phyloP scores from a whole-genome alignment of 2,329 filamentous ascomycete species.

The Zymoseptoria crescenta region DNA sequence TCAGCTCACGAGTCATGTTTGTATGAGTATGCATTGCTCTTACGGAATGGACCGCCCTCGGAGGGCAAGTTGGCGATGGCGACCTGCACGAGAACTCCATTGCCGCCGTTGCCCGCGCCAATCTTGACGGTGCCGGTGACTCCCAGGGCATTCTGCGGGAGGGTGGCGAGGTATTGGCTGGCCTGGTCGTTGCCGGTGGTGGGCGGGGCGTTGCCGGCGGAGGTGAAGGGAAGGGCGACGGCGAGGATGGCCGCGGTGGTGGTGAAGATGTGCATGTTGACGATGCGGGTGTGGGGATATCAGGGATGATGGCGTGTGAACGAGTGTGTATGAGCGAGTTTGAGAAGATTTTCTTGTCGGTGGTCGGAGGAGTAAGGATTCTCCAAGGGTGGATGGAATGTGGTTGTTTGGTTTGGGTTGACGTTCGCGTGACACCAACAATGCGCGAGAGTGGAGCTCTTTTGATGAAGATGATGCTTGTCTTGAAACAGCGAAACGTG shows the following conservation, averaged over 20 bases:
- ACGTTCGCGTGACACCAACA: background rate
- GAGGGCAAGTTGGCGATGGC: slow-evolving; percentile 35
- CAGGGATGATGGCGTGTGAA: background rate
- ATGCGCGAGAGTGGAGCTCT: background rate
- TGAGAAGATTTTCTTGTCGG: background rate
- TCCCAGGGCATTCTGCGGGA: slow-evolving; percentile 4
- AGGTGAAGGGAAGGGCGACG: background rate
- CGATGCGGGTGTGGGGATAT: background rate
- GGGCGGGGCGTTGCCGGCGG: background rate
- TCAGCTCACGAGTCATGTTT: background rate
- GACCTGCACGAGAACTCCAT: slow-evolving; percentile 35
- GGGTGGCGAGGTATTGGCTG: slow-evolving; percentile 1
- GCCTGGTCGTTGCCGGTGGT: background rate
- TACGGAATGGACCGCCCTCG: slow-evolving; percentile 38
- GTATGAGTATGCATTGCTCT: slow-evolving; percentile 8
- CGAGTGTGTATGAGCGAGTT: background rate
- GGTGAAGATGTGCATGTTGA: background rate
- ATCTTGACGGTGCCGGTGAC: slow-evolving; percentile 12
- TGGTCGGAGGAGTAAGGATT: background rate
- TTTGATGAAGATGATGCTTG: background rate
- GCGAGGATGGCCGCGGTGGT: background rate
- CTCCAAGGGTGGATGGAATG: background rate
- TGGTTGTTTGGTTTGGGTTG: background rate
- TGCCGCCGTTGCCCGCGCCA: slow-evolving; percentile 20
- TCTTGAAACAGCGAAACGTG: too few relatives aligned